A percentile compares a stretch with the other conserved stretches of the same genome.
These are phyloP conservation scores for Geotrichum phurueaensis DNA, from an alignment of 1,139 yeast genomes.

Conservation along the genomic window DNA sequence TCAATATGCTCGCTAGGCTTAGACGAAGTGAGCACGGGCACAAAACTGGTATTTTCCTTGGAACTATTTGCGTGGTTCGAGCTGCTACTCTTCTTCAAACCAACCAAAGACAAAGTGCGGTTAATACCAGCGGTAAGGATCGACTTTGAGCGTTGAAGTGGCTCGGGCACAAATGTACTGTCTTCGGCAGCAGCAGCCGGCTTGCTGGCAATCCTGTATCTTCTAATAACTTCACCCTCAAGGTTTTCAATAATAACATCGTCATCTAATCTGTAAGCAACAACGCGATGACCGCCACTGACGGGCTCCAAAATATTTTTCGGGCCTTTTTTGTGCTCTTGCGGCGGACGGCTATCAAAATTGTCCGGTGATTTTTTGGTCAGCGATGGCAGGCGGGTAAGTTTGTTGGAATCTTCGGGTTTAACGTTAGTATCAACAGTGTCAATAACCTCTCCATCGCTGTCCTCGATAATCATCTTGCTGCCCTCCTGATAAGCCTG, in stretches of 20 bases:
- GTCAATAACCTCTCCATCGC: slow-evolving; percentile 70
- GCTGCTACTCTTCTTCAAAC: slow-evolving; percentile 14
- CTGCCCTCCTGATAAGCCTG: slow-evolving; percentile 71
- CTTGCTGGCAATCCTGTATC: slow-evolving; percentile 50
- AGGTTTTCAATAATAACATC: slow-evolving; percentile 78
- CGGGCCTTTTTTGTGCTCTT: neutral
- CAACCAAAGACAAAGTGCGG: slow-evolving; percentile 29
- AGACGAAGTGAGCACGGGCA: slow-evolving; percentile 1
- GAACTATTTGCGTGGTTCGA: neutral
- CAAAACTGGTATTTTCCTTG: slow-evolving; percentile 3
- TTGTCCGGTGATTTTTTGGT: neutral
- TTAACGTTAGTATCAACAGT: slow-evolving; percentile 19
- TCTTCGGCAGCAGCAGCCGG: slow-evolving; percentile 7
- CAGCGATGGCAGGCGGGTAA: neutral
- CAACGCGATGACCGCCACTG: slow-evolving; percentile 31
- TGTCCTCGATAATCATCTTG: slow-evolving; percentile 68
- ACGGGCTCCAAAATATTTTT: neutral
- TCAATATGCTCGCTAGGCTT: slow-evolving; percentile 5
- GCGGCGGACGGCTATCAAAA: neutral
- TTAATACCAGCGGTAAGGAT: slow-evolving; percentile 17
- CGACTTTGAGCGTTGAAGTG: slow-evolving; percentile 6
- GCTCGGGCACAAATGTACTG: slow-evolving; percentile 3
- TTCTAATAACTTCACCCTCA: slow-evolving; percentile 84
- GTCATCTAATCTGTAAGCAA: slow-evolving; percentile 62
- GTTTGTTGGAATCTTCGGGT: neutral